These are phyloP conservation scores for Pseudonitzschia multiseries DNA, from an alignment of 108 stramenopile genomes.

Conservation along the genomic window DNA sequence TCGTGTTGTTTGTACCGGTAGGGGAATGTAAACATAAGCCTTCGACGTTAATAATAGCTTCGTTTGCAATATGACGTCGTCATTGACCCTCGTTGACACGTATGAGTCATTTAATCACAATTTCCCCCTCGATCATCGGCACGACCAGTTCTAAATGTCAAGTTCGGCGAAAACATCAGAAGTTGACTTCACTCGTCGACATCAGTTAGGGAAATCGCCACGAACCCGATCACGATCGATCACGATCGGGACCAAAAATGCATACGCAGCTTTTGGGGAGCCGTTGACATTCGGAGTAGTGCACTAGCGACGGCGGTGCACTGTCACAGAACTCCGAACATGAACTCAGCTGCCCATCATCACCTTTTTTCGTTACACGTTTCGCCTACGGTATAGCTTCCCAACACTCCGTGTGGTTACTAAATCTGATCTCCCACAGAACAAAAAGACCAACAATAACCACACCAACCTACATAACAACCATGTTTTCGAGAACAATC, in stretches of 20 bases:
- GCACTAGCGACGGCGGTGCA: background rate
- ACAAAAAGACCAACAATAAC: background rate
- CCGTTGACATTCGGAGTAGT: background rate
- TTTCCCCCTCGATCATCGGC: background rate
- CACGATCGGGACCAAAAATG: background rate
- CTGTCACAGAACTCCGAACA: background rate
- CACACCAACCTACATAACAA: background rate
- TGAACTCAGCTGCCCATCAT: background rate
- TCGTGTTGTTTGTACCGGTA: too few species aligned
- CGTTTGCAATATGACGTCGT: background rate
- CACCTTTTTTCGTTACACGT: too few species aligned
- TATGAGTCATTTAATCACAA: background rate
- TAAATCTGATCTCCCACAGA: background rate
- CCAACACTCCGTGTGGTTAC: background rate
- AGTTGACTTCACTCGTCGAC: background rate
- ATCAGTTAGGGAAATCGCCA: background rate
- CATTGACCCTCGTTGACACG: background rate
- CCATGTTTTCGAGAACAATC: constrained; percentile 13
- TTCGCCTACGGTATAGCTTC: too few species aligned
- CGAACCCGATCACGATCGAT: too few species aligned
- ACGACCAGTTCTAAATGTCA: too few species aligned
- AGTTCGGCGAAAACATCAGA: background rate
- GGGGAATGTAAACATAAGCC: too few species aligned
- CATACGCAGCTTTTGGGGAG: background rate
- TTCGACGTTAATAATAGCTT: too few species aligned